phyloP scores from a whole-genome alignment of 2,329 filamentous ascomycete genomes.

The Aotearoamyces nothofagi region DNA sequence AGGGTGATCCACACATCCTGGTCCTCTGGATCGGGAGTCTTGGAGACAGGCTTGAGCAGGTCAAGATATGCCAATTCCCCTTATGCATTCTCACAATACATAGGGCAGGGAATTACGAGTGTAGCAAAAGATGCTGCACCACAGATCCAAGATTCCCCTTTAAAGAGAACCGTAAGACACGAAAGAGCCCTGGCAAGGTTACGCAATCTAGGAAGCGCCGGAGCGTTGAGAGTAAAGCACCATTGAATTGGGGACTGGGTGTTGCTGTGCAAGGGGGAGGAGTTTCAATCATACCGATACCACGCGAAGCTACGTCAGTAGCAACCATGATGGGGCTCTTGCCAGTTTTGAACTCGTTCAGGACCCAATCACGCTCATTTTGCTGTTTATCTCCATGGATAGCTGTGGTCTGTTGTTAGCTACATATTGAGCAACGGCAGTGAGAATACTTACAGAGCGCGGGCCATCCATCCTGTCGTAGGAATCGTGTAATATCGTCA shows the following conservation, averaged over 20 bases:
- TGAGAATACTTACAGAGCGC: constrained; percentile 78
- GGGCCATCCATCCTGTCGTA: constrained; percentile 95
- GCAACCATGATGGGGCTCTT: constrained; percentile 99
- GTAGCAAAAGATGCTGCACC: constrained; percentile 55
- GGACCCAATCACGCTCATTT: constrained; percentile 97
- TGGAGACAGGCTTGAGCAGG: constrained; percentile 61
- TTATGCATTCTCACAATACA: constrained; percentile 51
- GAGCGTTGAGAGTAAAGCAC: constrained; percentile 87
- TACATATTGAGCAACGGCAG: no score
- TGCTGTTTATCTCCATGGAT: constrained; percentile 99
- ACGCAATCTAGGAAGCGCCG: constrained; percentile 78
- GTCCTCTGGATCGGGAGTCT: constrained; percentile 45
- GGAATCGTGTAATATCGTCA: constrained; percentile 93
- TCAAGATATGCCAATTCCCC: constrained; percentile 70
- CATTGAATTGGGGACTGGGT: constrained; percentile 42
- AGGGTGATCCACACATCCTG: constrained; percentile 39
- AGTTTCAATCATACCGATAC: constrained; percentile 94
- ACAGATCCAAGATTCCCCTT: constrained; percentile 79
- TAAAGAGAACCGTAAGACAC: constrained; percentile 70
- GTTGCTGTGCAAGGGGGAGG: constrained; percentile 30
- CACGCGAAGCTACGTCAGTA: constrained; percentile 98
- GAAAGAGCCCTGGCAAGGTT: constrained; percentile 78
- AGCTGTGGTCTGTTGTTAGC: no score
- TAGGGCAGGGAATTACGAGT: constrained; percentile 65
- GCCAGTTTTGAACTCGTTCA: constrained; percentile 98